Evolutionary conservation across 1,139 yeast species (phyloP).

Genomic region (Candida mesenterica): DNA sequence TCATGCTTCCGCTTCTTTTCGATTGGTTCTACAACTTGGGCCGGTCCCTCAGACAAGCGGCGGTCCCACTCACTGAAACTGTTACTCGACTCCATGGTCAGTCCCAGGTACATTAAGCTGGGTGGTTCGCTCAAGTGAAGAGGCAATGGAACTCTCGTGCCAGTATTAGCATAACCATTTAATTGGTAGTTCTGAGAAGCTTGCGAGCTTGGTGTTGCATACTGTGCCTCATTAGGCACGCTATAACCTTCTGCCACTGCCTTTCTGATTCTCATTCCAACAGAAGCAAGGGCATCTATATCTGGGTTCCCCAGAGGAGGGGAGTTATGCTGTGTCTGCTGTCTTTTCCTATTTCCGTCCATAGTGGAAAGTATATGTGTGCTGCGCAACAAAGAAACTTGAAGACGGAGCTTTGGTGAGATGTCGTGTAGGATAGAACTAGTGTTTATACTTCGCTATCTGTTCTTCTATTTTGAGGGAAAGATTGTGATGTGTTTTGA

Average conservation of each 20-base stretch:
- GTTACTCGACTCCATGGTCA: slow-evolving; percentile 39
- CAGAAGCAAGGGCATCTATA: slow-evolving; percentile 42
- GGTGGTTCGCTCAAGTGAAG: slow-evolving; percentile 40
- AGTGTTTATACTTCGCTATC: no score
- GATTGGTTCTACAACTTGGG: slow-evolving; percentile 11
- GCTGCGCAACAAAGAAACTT: no score
- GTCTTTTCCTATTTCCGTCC: slow-evolving; percentile 18
- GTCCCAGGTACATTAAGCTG: slow-evolving; percentile 34
- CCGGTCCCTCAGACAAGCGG: slow-evolving; percentile 13
- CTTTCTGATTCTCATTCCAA: slow-evolving; percentile 73
- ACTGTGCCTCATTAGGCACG: slow-evolving; percentile 18
- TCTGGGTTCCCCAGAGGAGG: slow-evolving; percentile 13
- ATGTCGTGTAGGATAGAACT: no score
- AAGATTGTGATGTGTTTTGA: no score
- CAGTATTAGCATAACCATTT: slow-evolving; percentile 7
- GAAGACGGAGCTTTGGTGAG: no score
- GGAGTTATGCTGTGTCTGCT: slow-evolving; percentile 17
- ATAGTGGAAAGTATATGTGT: not conserved
- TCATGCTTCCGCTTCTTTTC: slow-evolving; percentile 40
- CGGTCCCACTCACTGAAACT: slow-evolving; percentile 51
- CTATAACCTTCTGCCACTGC: slow-evolving; percentile 63
- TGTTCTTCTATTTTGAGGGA: no score
- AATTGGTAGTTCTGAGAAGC: slow-evolving; percentile 5
- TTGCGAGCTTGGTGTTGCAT: slow-evolving; percentile 12
- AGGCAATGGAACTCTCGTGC: slow-evolving; percentile 56